Percentiles rank a stretch among this genome's conserved stretches.
These are phyloP conservation scores for Boechera stricta DNA, from an alignment of 345 rosid species.

Conservation along the genomic window DNA sequence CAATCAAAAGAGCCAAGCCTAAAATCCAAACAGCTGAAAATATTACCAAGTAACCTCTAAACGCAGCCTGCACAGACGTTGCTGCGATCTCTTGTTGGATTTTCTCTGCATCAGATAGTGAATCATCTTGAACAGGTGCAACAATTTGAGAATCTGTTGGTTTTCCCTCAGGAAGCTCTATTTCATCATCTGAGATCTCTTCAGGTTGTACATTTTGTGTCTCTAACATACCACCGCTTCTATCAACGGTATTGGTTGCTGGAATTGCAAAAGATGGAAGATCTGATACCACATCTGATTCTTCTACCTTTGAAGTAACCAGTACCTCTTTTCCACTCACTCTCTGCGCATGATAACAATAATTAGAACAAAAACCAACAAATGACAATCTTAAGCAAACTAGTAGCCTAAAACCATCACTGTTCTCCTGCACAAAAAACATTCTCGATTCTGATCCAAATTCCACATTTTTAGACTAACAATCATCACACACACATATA, in stretches of 20 bases:
- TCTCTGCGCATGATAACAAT: constrained; percentile 49
- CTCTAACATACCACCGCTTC: constrained; percentile 53
- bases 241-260: constrained; percentile 34
- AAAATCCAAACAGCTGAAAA: constrained; percentile 30
- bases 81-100: constrained; percentile 68
- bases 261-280: constrained; percentile 53
- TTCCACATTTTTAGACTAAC: constrained; percentile 10
- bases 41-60: constrained; percentile 92
- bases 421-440: background rate
- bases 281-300: constrained; percentile 53
- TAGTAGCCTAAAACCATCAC: constrained; percentile 8
- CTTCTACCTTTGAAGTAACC: constrained; percentile 64
- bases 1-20: constrained; percentile 24
- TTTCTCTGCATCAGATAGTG: constrained; percentile 58
- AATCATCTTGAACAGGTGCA: constrained; percentile 32
- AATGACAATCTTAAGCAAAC: background rate
- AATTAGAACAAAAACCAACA: background rate
- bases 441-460: background rate
- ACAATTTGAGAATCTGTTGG: constrained; percentile 46
- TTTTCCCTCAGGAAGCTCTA: constrained; percentile 47
- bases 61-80: constrained; percentile 90
- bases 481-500: constrained; percentile 7
- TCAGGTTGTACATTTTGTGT: constrained; percentile 53
- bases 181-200: constrained; percentile 49
- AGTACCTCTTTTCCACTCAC: constrained; percentile 54